phyloP scores from a whole-genome alignment of 805 yeast genomes.

The Metschnikowia shivogae region DNA sequence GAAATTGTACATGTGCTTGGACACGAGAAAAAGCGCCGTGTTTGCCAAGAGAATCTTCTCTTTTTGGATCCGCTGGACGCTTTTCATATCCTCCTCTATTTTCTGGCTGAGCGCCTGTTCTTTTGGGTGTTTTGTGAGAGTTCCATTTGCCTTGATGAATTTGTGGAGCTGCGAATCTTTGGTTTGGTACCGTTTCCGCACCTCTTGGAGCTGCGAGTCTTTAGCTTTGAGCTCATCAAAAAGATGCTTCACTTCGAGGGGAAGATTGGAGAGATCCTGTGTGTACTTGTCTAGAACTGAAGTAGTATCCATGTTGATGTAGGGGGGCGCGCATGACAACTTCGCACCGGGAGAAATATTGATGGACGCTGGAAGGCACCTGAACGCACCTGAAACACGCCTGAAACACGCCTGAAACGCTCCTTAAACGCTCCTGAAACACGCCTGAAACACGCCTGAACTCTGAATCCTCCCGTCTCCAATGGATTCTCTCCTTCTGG shows the following conservation, averaged over 20 bases:
- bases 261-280: slow-evolving; percentile 74
- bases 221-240: slow-evolving; percentile 72
- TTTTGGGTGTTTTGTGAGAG: slow-evolving; percentile 74
- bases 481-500: neutral
- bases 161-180: slow-evolving; percentile 81
- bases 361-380: too few species aligned
- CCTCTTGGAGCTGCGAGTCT: slow-evolving; percentile 64
- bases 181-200: slow-evolving; percentile 59
- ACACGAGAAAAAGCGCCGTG: slow-evolving; percentile 72
- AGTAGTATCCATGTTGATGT: slow-evolving; percentile 76
- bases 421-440: neutral
- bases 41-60: slow-evolving; percentile 78
- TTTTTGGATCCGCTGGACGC: slow-evolving; percentile 59
- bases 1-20: slow-evolving; percentile 68
- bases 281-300: slow-evolving; percentile 48
- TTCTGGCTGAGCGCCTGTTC: slow-evolving; percentile 64
- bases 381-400: neutral
- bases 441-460: neutral
- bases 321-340: neutral
- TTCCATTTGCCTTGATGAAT: slow-evolving; percentile 77
- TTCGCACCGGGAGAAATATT: too few species aligned
- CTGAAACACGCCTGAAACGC: neutral
- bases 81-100: slow-evolving; percentile 63
- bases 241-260: slow-evolving; percentile 78
- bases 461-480: neutral